Conservation (phyloP, 164 flowering plant species). For the Magnolia sinica region DNA sequence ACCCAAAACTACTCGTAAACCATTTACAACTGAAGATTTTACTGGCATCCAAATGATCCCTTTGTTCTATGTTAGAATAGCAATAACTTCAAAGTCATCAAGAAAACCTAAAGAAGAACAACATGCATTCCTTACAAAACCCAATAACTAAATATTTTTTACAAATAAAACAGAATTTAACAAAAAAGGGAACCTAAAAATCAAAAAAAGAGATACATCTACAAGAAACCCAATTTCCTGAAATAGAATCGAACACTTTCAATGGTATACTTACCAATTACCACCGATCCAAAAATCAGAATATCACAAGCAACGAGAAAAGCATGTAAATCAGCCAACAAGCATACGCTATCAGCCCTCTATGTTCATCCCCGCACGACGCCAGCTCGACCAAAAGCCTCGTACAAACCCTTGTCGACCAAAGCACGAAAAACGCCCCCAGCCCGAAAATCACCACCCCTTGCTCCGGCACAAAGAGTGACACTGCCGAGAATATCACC, state of each 20-base stretch:
- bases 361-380: slow-evolving; percentile 72
- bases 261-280: neutral
- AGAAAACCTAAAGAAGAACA: too few relatives aligned
- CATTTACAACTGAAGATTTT: too few relatives aligned
- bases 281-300: slow-evolving; percentile 27
- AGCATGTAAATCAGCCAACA: slow-evolving; percentile 79
- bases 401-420: slow-evolving; percentile 79
- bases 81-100: too few relatives aligned
- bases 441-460: slow-evolving; percentile 39
- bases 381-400: slow-evolving; percentile 64
- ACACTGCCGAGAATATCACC: slow-evolving; percentile 68
- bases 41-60: too few relatives aligned
- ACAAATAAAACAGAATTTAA: too few relatives aligned
- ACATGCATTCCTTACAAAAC: too few relatives aligned
- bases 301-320: slow-evolving; percentile 74
- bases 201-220: neutral
- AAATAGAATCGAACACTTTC: neutral
- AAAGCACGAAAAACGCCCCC: slow-evolving; percentile 58
- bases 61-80: too few relatives aligned
- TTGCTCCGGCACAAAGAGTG: slow-evolving; percentile 66
- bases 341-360: slow-evolving; percentile 78
- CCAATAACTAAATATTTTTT: too few relatives aligned
- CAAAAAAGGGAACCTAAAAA: too few relatives aligned
- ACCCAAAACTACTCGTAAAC: too few relatives aligned
- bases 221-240: neutral